Conservation (phyloP, 2,329 filamentous ascomycete genomes). For the Colletotrichum eleusines region DNA sequence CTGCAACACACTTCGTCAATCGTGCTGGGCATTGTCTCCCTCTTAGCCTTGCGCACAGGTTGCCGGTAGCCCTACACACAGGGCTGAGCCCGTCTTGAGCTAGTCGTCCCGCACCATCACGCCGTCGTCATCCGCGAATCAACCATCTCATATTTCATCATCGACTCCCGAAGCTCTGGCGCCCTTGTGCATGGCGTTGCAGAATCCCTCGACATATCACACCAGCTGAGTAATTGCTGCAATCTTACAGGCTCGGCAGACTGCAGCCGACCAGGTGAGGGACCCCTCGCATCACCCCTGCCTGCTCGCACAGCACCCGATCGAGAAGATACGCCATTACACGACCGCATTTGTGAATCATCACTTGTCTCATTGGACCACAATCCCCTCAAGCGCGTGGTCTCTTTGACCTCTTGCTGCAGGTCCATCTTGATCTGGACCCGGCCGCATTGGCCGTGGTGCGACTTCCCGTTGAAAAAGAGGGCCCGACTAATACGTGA, state of each 20-base stretch:
- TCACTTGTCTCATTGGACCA: constrained; percentile 39
- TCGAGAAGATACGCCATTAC: constrained; percentile 30
- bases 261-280: constrained; percentile 34
- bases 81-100: constrained; percentile 34
- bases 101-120: constrained; percentile 27
- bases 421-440: constrained; percentile 35
- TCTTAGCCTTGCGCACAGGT: constrained; percentile 37
- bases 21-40: constrained; percentile 4
- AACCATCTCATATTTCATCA: constrained; percentile 42
- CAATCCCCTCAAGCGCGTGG: constrained; percentile 4
- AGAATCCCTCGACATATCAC: constrained; percentile 24
- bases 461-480: constrained; percentile 34
- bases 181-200: constrained; percentile 28
- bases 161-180: constrained; percentile 36
- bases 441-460: constrained; percentile 30
- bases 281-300: constrained; percentile 30
- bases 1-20: background rate
- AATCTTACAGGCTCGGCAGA: constrained; percentile 44
- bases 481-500: constrained; percentile 38
- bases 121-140: constrained; percentile 41
- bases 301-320: constrained; percentile 30
- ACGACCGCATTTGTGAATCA: constrained; percentile 43
- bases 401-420: constrained; percentile 36
- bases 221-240: constrained; percentile 47
- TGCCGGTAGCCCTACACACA: constrained; percentile 26